Evolutionary conservation across 2,329 filamentous ascomycete species (phyloP), one percentile per base, ranked within the genome.

Genomic region (Fusarium agapanthi): DNA sequence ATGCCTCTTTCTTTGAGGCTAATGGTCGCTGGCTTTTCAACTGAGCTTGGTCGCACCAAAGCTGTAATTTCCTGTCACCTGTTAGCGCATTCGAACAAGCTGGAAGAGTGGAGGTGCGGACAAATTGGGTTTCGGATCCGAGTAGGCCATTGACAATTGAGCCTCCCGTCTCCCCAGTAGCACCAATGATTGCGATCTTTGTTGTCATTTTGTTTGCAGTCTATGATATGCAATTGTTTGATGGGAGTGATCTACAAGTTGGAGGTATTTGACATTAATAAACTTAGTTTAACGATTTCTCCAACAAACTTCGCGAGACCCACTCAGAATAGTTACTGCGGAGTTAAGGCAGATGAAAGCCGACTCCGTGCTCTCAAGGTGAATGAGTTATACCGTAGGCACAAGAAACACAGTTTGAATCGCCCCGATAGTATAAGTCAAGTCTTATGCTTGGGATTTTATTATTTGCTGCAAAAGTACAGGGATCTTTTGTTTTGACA

Each of bases 31-130:
- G 84, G 83, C 59, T 87, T 89, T 28, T 83, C 72, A n/a, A 84
- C 71, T 3, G 87, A 88, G 7, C 80, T 73, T 14, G 83, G 82
- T 24, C 87, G 84, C 13, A 84, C 80, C 18, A 89, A 79, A 26
- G 83, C 83, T n/a, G 81, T 82, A 11, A 89, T 80, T 20, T 87
- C 82, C 87, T 71, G 48, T 32, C 8, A 10, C 11, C 11, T 7
- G 37, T 66, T 22, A 66, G 30, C 26, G 2, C 7, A 26, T 3
- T 30, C 20, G 24, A 5, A 11, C 8, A 18, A 14, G 22, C 30
- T 22, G n/a, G 20, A 13, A 50, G 13, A n/a, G 7, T 11, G 7
- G 4, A 5, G 15, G 7, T 8, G 28, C 78, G 43, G 47, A 81
- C 80, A 57, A 77, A 82, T 22, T 75, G 48, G 9, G 32, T 58